These are phyloP conservation scores for Trichophaea hybrida DNA, from an alignment of 2,329 filamentous ascomycete genomes.

Conservation along the genomic window DNA sequence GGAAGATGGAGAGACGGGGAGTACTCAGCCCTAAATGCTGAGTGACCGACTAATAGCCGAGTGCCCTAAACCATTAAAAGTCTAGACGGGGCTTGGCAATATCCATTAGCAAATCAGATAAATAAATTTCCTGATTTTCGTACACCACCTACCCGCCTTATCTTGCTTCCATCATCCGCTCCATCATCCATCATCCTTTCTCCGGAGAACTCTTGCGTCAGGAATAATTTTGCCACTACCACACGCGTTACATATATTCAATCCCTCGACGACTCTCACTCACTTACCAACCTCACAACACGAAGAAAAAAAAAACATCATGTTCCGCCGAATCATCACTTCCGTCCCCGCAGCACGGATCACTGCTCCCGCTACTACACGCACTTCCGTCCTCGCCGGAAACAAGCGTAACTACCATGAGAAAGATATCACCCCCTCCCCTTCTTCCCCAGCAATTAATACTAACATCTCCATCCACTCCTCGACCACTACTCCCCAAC, in stretches of 20 bases:
- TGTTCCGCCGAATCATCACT: constrained; percentile 13
- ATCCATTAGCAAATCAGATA: neutral
- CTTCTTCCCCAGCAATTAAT: neutral
- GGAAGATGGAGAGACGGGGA: too few relatives aligned
- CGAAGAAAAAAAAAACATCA: neutral
- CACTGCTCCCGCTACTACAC: constrained; percentile 7
- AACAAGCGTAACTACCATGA: constrained; percentile 24
- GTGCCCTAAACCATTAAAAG: neutral
- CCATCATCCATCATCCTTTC: neutral
- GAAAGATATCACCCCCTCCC: constrained; percentile 27
- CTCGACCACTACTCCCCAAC: constrained; percentile 68
- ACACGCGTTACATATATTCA: neutral
- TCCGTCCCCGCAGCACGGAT: constrained; percentile 1
- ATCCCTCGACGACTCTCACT: neutral
- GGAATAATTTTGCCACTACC: neutral
- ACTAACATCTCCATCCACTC: constrained; percentile 29
- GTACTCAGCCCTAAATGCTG: neutral
- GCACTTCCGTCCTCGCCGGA: constrained; percentile 8
- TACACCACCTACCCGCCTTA: neutral
- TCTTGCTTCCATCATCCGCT: neutral
- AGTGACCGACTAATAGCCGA: neutral
- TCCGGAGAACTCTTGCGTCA: too few relatives aligned
- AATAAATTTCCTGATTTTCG: neutral
- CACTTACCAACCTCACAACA: neutral
- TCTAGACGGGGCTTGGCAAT: neutral